Evolutionary conservation across 1,284 basidiomycete species (phyloP).

Genomic region (Afroboletus lepidellus): DNA sequence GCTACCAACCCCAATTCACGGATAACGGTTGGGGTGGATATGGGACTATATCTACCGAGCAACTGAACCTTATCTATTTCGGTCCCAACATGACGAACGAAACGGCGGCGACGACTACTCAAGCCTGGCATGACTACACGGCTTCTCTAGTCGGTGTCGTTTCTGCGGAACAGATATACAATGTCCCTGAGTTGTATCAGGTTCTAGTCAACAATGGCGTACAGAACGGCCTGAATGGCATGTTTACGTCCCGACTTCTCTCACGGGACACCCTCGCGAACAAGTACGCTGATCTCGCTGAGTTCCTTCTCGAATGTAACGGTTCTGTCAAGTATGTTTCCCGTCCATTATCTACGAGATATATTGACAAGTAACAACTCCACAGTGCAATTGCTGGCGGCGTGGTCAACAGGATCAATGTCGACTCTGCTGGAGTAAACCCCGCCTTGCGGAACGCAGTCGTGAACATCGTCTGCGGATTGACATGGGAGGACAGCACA

Average conservation of each 20-base stretch:
- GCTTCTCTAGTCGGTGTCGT: conserved; percentile 8
- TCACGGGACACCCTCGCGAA: conserved; percentile 33
- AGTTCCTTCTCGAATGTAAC: conserved; percentile 25
- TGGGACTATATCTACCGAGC: background rate
- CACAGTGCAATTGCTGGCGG: conserved; percentile 39
- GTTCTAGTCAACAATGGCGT: conserved; percentile 1
- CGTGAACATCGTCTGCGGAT: conserved; percentile 28
- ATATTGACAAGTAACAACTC: background rate
- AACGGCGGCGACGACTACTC: conserved; percentile 34
- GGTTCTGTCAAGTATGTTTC: conserved; percentile 11
- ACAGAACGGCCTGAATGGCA: conserved; percentile 21
- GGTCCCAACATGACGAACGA: conserved; percentile 36
- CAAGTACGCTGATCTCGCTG: conserved; percentile 30
- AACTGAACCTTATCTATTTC: conserved; percentile 26
- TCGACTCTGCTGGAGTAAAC: conserved; percentile 40
- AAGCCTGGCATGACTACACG: conserved; percentile 32
- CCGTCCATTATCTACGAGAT: too few relatives aligned
- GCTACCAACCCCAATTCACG: conserved; percentile 34
- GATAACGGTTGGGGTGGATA: conserved; percentile 29
- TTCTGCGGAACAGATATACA: background rate
- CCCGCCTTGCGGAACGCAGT: conserved; percentile 44
- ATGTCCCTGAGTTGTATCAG: conserved; percentile 27
- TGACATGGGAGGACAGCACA: conserved; percentile 36
- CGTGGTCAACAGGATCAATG: conserved; percentile 35
- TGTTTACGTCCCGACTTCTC: conserved; percentile 39